Conservation (phyloP, 1,284 basidiomycete genomes). For the Heliocybe sulcata region DNA sequence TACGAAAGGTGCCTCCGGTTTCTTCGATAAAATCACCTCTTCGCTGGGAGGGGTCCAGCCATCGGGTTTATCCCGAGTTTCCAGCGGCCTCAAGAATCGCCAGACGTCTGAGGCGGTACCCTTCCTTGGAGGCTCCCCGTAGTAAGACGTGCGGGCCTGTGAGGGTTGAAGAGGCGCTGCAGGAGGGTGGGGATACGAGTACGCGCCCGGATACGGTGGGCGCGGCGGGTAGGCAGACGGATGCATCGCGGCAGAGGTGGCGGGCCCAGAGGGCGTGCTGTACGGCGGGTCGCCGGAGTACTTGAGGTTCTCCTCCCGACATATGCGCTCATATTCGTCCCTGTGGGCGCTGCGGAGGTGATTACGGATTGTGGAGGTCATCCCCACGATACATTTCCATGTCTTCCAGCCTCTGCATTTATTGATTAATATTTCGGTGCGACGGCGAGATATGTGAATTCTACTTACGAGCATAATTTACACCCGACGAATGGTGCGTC, state of each 20-base stretch:
- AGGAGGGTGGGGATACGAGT: background rate
- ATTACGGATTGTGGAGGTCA: background rate
- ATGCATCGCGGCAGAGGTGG: background rate
- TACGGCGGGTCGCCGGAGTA: background rate
- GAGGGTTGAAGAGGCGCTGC: background rate
- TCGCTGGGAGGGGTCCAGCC: background rate
- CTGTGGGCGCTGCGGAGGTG: background rate
- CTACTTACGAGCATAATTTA: background rate
- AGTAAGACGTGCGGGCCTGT: background rate
- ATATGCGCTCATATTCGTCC: background rate
- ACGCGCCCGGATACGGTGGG: background rate
- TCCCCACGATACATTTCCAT: conserved; percentile 1
- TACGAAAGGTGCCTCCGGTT: background rate
- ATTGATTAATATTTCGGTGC: background rate
- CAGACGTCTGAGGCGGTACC: background rate
- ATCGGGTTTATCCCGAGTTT: background rate
- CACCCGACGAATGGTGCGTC: conserved; percentile 1
- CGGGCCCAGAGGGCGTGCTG: background rate
- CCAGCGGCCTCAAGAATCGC: background rate
- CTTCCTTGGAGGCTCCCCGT: background rate
- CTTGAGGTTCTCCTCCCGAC: conserved; percentile 1
- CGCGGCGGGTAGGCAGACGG: background rate
- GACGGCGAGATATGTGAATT: background rate
- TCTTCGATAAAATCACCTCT: background rate
- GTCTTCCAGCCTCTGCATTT: background rate